Evolutionary conservation across 495 filamentous ascomycete genomes (phyloP).

Genomic region (Aspergillus asperescens): DNA sequence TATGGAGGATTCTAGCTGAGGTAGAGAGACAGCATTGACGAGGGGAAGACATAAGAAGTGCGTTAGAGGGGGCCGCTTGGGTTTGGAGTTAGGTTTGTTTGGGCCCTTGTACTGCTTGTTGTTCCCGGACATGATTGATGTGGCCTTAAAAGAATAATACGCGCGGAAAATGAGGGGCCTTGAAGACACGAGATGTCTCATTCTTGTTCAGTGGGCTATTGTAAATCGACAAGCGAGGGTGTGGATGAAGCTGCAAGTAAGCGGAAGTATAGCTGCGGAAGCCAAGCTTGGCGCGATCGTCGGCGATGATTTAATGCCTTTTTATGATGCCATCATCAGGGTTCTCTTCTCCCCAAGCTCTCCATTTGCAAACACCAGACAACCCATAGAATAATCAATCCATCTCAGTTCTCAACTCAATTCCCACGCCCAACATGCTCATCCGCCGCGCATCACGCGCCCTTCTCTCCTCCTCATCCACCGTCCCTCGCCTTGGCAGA

Average conservation of each 20-base stretch:
- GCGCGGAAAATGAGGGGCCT: background rate
- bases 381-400: background rate
- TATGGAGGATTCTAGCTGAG: conserved; percentile 58
- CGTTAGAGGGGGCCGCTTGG: conserved; percentile 52
- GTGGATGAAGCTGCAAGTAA: background rate
- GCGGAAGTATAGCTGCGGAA: background rate
- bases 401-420: background rate
- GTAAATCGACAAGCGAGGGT: background rate
- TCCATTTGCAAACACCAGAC: background rate
- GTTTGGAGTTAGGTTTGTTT: conserved; percentile 9
- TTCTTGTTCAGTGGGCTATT: background rate
- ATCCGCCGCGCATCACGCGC: conserved; percentile 28
- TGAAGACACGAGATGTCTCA: background rate
- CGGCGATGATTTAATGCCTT: conserved; percentile 8
- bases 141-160: background rate
- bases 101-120: background rate
- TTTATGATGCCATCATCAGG: conserved; percentile 10
- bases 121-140: conserved; percentile 13
- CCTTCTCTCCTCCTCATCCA: conserved; percentile 8
- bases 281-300: conserved; percentile 12
- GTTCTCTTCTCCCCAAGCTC: background rate
- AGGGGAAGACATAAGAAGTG: conserved; percentile 89
- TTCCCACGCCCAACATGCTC: conserved; percentile 25
- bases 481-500: background rate
- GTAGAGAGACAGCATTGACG: conserved; percentile 54